phyloP scores from a whole-genome alignment of 2,329 filamentous ascomycete species.

The Xylaria sp. region DNA sequence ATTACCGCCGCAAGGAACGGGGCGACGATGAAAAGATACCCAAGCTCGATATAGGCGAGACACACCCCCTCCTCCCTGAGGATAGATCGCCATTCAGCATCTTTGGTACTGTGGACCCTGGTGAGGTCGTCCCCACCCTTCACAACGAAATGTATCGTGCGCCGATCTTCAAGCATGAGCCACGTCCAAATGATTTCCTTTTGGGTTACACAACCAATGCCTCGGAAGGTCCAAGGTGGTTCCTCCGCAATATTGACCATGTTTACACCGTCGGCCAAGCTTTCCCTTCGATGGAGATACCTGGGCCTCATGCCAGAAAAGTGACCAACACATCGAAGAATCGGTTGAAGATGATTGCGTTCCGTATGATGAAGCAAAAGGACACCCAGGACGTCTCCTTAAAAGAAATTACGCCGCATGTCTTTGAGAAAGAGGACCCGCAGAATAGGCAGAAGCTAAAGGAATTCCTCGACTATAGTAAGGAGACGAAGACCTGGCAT shows the following conservation, averaged over 20 bases:
- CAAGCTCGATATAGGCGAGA: constrained; percentile 86
- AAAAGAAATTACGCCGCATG: constrained; percentile 87
- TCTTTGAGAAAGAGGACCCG: constrained; percentile 90
- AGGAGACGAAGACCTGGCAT: constrained; percentile 86
- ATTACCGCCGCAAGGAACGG: constrained; percentile 84
- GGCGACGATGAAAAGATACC: constrained; percentile 76
- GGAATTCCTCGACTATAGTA: constrained; percentile 91
- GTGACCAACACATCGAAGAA: constrained; percentile 98
- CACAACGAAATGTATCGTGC: constrained; percentile 96
- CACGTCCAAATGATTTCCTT: constrained; percentile 82
- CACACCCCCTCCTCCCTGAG: constrained; percentile 84
- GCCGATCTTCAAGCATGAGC: constrained; percentile 85
- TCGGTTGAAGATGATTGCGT: constrained; percentile 93
- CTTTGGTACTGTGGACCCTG: constrained; percentile 90
- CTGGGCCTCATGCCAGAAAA: constrained; percentile 90
- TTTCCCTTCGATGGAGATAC: constrained; percentile 89
- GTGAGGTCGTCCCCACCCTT: constrained; percentile 86
- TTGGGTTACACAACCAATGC: constrained; percentile 83
- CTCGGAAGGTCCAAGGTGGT: constrained; percentile 78
- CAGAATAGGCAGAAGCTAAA: constrained; percentile 97
- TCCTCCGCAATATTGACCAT: constrained; percentile 87
- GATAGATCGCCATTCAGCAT: constrained; percentile 96
- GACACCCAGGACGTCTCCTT: constrained; percentile 72
- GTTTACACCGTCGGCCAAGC: constrained; percentile 91
- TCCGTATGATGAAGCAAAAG: constrained; percentile 82